Base-by-base conservation (phyloP, 805 yeast genomes). In the Candida germanica region DNA sequence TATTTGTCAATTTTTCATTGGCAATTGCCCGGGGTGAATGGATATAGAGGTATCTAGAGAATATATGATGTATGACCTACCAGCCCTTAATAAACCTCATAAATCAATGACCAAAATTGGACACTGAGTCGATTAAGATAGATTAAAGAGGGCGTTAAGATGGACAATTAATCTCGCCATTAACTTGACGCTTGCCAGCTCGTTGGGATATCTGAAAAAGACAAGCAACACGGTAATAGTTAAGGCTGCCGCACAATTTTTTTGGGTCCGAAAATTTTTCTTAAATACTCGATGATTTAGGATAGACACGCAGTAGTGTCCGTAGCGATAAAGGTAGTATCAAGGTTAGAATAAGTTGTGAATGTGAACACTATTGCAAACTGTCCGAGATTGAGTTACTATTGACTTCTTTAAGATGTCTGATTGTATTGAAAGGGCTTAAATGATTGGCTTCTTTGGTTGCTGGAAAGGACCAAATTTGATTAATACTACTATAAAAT, bases 1-100 rank as follows among this genome's bases (percentile, higher is more conserved):
- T 84, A 3, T 57, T 77, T 27, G 67, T 83, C 36, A 88, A 88
- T 57, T 65, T 84, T 26, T 62, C 80, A 18, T 79, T 84, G 56
- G 87, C 87, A 3, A 49, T 83, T 20, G 57, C 79, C 21, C 65
- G 81, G 40, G 66, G 64, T 7, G 66, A 62, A 26, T 73, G 74
- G 71, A 54, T 64, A 20, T 64, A 37, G 35, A 23, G n/a, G 4
- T 28, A 13, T 21, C 3, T 20, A 11, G n/a, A 24, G 4, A 17
- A 11, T 25, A n/a, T 7, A 20, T 22, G 35, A 48, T 66, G 69
- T 67, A 39, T 59, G 73, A 63, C 64, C 71, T 61, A 54, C 73
- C 73, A 61, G 71, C 73, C 73, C 73, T 63, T 68, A 62, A 46
- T 45, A 49, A 46, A 38, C 45, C 53, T 50, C 49, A 48, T 46